Conservation (phyloP, 2,329 filamentous ascomycete species). For the Pseudogymnoascus sp. region DNA sequence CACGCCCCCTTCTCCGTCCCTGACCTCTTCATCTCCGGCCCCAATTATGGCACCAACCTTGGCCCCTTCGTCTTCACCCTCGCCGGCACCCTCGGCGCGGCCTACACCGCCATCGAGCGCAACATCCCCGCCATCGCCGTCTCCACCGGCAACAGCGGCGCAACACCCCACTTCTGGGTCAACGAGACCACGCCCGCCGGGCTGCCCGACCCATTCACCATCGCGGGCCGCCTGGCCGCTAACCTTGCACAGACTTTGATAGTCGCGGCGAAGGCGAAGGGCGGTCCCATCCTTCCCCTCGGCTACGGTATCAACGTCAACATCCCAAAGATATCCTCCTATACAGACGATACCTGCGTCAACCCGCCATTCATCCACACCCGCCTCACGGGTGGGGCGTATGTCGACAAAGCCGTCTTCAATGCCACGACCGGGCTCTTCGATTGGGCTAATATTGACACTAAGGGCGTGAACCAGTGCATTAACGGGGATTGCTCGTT, state of each 20-base stretch:
- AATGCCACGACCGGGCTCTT: conserved; percentile 38
- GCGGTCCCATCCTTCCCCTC: conserved; percentile 34
- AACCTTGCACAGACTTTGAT: conserved; percentile 39
- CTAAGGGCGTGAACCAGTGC: conserved; percentile 38
- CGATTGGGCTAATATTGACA: conserved; percentile 32
- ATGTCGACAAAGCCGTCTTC: conserved; percentile 38
- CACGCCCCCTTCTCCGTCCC: conserved; percentile 41
- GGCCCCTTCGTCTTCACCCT: conserved; percentile 47
- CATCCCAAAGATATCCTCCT: conserved; percentile 36
- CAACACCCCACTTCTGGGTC: conserved; percentile 37
- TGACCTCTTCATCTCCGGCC: conserved; percentile 47
- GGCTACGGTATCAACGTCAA: conserved; percentile 47
- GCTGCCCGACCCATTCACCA: conserved; percentile 34
- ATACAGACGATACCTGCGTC: conserved; percentile 32
- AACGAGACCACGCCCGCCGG: conserved; percentile 30
- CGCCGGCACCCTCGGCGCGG: conserved; percentile 42
- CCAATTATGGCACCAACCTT: conserved; percentile 47
- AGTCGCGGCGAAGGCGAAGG: conserved; percentile 18
- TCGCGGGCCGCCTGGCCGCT: conserved; percentile 35
- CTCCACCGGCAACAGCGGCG: conserved; percentile 35
- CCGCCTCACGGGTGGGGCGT: conserved; percentile 40
- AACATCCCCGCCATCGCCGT: conserved; percentile 43
- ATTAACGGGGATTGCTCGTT: conserved; percentile 44
- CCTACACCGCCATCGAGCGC: conserved; percentile 41
- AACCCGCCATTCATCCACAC: conserved; percentile 39